These are phyloP conservation scores for Phytophthora chlamydospora DNA, from an alignment of 352 stramenopile genomes.

Conservation along the genomic window DNA sequence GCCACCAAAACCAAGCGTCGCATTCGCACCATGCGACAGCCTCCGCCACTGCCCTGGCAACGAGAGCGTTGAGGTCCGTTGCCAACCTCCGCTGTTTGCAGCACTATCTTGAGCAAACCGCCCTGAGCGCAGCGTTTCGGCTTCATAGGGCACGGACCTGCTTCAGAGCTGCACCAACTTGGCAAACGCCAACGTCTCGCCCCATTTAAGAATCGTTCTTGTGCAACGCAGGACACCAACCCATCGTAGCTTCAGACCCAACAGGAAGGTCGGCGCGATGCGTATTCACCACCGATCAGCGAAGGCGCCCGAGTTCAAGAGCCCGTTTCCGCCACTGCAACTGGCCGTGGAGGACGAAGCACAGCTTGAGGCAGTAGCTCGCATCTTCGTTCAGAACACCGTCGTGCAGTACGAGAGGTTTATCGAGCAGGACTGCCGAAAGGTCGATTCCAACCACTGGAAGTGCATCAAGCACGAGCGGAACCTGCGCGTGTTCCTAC, in stretches of 20 bases:
- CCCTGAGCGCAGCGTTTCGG: constrained; percentile 25
- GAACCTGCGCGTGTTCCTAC: constrained; percentile 51
- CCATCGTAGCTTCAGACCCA: constrained; percentile 12
- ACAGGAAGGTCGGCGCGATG: constrained; percentile 30
- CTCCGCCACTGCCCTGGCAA: background rate
- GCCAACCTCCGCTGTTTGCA: constrained; percentile 20
- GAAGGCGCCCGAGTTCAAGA: constrained; percentile 44
- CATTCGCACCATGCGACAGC: constrained; percentile 26
- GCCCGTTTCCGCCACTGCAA: constrained; percentile 50
- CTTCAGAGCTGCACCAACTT: constrained; percentile 12
- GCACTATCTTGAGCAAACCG: constrained; percentile 30
- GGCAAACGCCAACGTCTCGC: background rate
- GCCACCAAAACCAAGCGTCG: constrained; percentile 18
- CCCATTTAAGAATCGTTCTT: constrained; percentile 32
- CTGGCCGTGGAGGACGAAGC: constrained; percentile 44
- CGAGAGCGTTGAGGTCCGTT: constrained; percentile 24
- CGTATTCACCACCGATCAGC: constrained; percentile 30
- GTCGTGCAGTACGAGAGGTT: constrained; percentile 60
- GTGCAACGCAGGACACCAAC: constrained; percentile 9
- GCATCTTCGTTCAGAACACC: constrained; percentile 56
- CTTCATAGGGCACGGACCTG: constrained; percentile 15
- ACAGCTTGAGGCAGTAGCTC: constrained; percentile 47
- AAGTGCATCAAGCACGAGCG: constrained; percentile 58
- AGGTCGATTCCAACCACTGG: constrained; percentile 53
- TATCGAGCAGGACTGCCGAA: constrained; percentile 44